phyloP scores from a whole-genome alignment of 2,329 filamentous ascomycete species.

The Xylaria sp. region DNA sequence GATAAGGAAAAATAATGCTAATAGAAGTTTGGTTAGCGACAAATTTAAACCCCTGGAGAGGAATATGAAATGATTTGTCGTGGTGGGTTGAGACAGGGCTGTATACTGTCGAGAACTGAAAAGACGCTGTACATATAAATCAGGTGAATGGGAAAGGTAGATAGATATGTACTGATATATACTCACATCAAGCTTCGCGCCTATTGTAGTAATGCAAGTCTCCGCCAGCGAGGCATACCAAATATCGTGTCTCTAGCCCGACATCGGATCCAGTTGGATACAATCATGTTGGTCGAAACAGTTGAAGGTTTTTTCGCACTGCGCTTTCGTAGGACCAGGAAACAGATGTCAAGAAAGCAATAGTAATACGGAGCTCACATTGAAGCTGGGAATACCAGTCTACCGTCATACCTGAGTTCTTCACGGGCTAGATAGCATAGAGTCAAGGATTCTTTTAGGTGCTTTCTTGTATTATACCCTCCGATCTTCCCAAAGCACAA shows the following conservation, averaged over 20 bases:
- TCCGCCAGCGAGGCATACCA: neutral
- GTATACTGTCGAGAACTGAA: neutral
- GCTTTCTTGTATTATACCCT: conserved; percentile 47
- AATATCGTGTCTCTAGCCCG: neutral
- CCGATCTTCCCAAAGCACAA: conserved; percentile 40
- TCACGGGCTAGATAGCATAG: neutral
- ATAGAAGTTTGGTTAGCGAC: neutral
- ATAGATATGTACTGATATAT: neutral
- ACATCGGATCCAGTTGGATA: neutral
- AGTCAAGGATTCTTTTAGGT: neutral
- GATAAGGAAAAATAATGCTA: neutral
- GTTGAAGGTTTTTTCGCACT: neutral
- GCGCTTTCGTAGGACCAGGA: neutral
- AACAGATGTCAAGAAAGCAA: neutral
- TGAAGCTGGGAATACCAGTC: neutral
- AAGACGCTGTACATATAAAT: neutral
- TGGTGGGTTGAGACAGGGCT: neutral
- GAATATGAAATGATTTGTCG: neutral
- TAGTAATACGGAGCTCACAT: neutral
- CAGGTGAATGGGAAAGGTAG: neutral
- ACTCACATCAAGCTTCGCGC: neutral
- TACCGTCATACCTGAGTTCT: neutral
- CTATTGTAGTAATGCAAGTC: too few species aligned
- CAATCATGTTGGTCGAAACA: neutral
- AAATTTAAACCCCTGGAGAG: neutral